Evolutionary conservation across 768 basidiomycete genomes (phyloP).

Genomic region (Lepiota brunneoincarnata): DNA sequence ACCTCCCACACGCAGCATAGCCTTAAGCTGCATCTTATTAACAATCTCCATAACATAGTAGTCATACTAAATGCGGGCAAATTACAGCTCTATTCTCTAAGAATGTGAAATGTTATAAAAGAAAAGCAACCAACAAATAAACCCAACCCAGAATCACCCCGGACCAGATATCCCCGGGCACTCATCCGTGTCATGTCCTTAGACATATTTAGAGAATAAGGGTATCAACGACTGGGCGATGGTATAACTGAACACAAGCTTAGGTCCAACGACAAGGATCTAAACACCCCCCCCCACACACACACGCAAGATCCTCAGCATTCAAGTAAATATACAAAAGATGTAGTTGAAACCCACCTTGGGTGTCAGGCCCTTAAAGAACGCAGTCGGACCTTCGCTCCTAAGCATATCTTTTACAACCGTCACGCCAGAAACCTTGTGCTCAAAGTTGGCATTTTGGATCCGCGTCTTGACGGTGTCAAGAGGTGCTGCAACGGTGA

Average conservation of each 20-base stretch:
- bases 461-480: conserved; percentile 97
- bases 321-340: neutral
- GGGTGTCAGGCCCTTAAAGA: conserved; percentile 97
- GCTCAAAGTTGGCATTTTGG: conserved; percentile 97
- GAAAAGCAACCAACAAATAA: no score
- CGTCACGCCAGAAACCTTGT: conserved; percentile 72
- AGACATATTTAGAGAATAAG: conserved; percentile 84
- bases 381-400: conserved; percentile 78
- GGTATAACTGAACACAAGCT: conserved; percentile 98
- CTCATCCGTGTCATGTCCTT: conserved; percentile 10
- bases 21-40: no score
- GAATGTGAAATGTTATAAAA: no score
- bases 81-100: no score
- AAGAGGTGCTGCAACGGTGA: conserved; percentile 93
- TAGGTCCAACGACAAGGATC: conserved; percentile 96
- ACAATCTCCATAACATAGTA: no score
- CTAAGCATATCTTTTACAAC: conserved; percentile 84
- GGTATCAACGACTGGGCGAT: conserved; percentile 96
- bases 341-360: conserved; percentile 57
- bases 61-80: no score
- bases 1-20: no score
- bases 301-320: neutral
- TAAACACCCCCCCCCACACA: no score
- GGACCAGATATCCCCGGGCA: neutral
- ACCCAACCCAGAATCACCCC: no score